These are phyloP conservation scores for Punica granatum DNA, from an alignment of 345 rosid genomes.

Conservation along the genomic window DNA sequence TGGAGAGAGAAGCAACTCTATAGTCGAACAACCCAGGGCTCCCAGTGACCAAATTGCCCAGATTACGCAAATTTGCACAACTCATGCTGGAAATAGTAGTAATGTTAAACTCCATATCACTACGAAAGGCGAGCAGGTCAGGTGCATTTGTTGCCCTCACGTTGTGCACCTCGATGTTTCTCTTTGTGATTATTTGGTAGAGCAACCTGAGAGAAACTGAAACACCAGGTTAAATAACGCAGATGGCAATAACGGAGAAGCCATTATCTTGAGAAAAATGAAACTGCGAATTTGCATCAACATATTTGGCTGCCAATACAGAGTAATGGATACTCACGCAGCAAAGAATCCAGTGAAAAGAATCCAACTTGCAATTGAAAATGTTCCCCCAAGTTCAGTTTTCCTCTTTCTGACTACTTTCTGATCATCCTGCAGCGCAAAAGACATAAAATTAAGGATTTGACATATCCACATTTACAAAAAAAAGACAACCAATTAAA, in stretches of 20 bases:
- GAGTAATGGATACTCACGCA: constrained; percentile 55
- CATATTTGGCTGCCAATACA: background rate
- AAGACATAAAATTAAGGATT: background rate
- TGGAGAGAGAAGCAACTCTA: constrained; percentile 41
- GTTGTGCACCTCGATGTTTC: constrained; percentile 79
- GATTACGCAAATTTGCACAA: constrained; percentile 69
- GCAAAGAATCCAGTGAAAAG: constrained; percentile 85
- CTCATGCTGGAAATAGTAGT: constrained; percentile 85
- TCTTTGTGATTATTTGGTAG: constrained; percentile 78
- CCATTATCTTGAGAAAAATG: constrained; percentile 6
- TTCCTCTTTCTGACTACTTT: constrained; percentile 68
- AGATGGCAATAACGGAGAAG: background rate
- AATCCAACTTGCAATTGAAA: constrained; percentile 93
- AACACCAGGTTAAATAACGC: constrained; percentile 23
- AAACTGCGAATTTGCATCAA: background rate
- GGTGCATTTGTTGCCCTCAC: constrained; percentile 76
- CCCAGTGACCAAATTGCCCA: constrained; percentile 50
- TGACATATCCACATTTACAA: too few species aligned
- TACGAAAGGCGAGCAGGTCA: constrained; percentile 59
- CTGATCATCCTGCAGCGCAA: constrained; percentile 63
- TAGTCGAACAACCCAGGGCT: constrained; percentile 56
- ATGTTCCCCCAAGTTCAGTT: constrained; percentile 90
- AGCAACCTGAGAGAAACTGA: constrained; percentile 75
- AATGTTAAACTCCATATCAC: constrained; percentile 76
- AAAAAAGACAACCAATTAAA: background rate